Evolutionary conservation across 768 basidiomycete species (phyloP).

Genomic region (Stropharia rugosoannulata): DNA sequence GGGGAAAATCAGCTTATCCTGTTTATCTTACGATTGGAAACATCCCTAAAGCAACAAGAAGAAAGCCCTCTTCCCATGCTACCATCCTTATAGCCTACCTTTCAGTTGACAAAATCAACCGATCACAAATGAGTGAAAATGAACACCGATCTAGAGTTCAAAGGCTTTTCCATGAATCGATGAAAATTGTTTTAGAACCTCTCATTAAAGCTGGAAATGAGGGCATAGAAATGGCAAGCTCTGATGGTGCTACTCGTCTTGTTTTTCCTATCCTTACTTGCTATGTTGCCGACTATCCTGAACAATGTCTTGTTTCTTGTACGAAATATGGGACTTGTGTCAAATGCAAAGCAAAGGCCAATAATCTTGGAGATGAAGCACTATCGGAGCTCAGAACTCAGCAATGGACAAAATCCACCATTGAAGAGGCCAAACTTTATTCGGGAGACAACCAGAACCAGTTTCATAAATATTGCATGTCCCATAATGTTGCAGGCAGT

Average conservation of each 20-base stretch:
- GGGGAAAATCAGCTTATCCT: slow-evolving; percentile 38
- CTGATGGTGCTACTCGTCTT: slow-evolving; percentile 27
- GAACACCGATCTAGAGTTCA: slow-evolving; percentile 16
- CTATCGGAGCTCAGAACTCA: background rate
- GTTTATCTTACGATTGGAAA: slow-evolving; percentile 44
- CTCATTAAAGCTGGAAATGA: slow-evolving; percentile 28
- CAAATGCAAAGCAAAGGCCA: slow-evolving; percentile 14
- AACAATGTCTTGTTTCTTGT: slow-evolving; percentile 37
- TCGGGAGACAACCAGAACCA: slow-evolving; percentile 10
- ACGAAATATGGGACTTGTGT: slow-evolving; percentile 21
- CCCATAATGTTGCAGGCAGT: slow-evolving; percentile 15
- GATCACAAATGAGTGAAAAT: background rate
- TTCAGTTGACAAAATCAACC: slow-evolving; percentile 31
- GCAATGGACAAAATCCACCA: slow-evolving; percentile 13
- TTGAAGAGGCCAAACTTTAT: slow-evolving; percentile 7
- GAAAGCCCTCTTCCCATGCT: slow-evolving; percentile 31
- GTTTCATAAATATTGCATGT: slow-evolving; percentile 14
- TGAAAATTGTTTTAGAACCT: slow-evolving; percentile 27
- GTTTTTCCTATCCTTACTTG: slow-evolving; percentile 19
- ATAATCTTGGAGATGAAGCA: slow-evolving; percentile 4
- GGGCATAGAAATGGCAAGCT: slow-evolving; percentile 34
- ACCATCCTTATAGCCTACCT: slow-evolving; percentile 39
- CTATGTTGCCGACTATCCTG: slow-evolving; percentile 33
- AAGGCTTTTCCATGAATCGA: slow-evolving; percentile 36
- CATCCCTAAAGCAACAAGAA: slow-evolving; percentile 28